Evolutionary conservation across 129 eudicot species (phyloP).

Genomic region (Tagetes erecta): DNA sequence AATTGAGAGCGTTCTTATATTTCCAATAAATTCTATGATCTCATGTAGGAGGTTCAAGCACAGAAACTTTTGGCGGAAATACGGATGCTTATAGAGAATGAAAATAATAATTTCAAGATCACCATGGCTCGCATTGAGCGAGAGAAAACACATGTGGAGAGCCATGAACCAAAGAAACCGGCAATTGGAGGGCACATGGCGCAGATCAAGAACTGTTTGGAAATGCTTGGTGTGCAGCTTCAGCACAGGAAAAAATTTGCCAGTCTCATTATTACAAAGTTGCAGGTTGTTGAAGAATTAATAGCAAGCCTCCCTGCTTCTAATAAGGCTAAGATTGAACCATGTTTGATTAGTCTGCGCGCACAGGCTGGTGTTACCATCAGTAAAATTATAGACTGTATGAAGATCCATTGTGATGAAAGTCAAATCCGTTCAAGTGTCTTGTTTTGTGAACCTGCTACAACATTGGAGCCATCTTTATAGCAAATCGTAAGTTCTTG

Average conservation of each 20-base stretch:
- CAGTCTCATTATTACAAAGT: background rate
- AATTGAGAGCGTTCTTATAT: background rate
- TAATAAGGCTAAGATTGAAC: background rate
- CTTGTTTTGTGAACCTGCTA: background rate
- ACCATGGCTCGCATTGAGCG: background rate
- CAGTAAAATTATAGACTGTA: background rate
- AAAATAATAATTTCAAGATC: background rate
- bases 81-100: background rate
- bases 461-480: background rate
- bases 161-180: background rate
- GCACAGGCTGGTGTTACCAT: slow-evolving; percentile 6
- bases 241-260: background rate
- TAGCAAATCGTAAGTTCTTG: slow-evolving; percentile 9
- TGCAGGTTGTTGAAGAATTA: background rate
- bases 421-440: background rate
- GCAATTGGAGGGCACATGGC: background rate
- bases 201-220: background rate
- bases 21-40: background rate
- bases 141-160: background rate
- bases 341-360: background rate
- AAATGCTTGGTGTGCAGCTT: background rate
- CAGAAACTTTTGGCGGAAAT: background rate
- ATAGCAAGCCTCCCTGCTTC: background rate
- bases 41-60: background rate
- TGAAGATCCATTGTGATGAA: slow-evolving; percentile 21